Evolutionary conservation across 2,329 filamentous ascomycete species (phyloP).

Genomic region (Alternaria sp.): DNA sequence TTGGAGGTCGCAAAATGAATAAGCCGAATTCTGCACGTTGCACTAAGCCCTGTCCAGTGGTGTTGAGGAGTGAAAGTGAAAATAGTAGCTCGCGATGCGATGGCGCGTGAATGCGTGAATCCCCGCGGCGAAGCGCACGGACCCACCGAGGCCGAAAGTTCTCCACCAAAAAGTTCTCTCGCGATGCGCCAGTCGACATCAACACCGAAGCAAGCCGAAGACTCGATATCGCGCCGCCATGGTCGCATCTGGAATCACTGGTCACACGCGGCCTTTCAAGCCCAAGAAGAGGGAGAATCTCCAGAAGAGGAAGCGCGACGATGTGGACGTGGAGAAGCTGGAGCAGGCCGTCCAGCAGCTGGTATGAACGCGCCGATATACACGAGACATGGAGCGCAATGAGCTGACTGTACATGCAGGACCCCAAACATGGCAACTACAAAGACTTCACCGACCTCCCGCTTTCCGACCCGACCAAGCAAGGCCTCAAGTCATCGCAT

Average conservation of each 20-base stretch:
- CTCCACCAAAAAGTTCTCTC: constrained; percentile 37
- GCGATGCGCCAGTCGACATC: constrained; percentile 17
- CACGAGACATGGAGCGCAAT: neutral
- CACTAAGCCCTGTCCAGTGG: neutral
- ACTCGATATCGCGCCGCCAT: constrained; percentile 27
- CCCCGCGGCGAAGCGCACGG: constrained; percentile 35
- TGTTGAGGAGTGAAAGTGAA: neutral
- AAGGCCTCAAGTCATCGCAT: constrained; percentile 83
- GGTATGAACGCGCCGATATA: constrained; percentile 27
- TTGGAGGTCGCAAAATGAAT: neutral
- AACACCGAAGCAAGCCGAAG: neutral
- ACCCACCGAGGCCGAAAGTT: constrained; percentile 5
- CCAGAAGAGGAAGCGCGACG: constrained; percentile 62
- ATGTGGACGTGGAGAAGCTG: constrained; percentile 57
- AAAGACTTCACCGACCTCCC: constrained; percentile 84
- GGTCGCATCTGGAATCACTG: constrained; percentile 46
- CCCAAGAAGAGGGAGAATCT: constrained; percentile 61
- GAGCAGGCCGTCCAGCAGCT: constrained; percentile 53
- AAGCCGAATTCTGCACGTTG: neutral
- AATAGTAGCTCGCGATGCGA: constrained; percentile 2
- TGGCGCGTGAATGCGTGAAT: constrained; percentile 1
- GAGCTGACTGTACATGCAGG: constrained; percentile 52
- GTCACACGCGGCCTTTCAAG: constrained; percentile 58
- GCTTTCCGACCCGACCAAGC: constrained; percentile 78
- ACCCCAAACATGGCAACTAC: constrained; percentile 64